Evolutionary conservation across 2,329 filamentous ascomycete species (phyloP).

Genomic region (Cryphonectria radicalis): DNA sequence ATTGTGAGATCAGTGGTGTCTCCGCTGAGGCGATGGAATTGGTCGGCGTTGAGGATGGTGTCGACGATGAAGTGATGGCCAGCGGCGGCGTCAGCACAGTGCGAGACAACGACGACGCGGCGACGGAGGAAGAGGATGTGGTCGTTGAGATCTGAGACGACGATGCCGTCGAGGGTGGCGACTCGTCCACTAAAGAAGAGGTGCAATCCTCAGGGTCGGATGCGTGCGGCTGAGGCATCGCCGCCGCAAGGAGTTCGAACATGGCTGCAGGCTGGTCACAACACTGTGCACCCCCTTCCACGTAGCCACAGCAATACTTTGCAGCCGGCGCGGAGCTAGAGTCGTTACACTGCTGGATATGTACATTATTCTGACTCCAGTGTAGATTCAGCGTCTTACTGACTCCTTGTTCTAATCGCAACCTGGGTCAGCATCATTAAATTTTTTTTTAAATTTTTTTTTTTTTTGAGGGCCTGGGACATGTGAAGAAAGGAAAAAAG

Average conservation of each 20-base stretch:
- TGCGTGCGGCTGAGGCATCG: neutral
- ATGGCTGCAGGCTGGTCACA: slow-evolving; percentile 11
- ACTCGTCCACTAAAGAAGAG: neutral
- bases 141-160: neutral
- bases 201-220: neutral
- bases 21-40: neutral
- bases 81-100: neutral
- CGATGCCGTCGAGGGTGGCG: neutral
- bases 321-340: neutral
- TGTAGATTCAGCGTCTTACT: neutral
- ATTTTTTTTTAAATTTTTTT: too few relatives aligned
- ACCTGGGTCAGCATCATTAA: neutral
- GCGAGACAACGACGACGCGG: neutral
- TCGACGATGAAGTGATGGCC: neutral
- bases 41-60: slow-evolving; percentile 1
- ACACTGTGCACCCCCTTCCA: slow-evolving; percentile 7
- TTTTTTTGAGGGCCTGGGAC: neutral
- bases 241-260: slow-evolving; percentile 4
- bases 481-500: neutral
- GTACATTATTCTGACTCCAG: slow-evolving; percentile 10
- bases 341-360: slow-evolving; percentile 17
- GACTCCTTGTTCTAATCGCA: slow-evolving; percentile 1
- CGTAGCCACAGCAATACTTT: slow-evolving; percentile 15
- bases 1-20: neutral
- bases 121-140: neutral